A percentile compares a stretch with the other conserved stretches of the same genome.
phyloP scores from a whole-genome alignment of 495 filamentous ascomycete genomes.

The Corynascus novoguineensis region DNA sequence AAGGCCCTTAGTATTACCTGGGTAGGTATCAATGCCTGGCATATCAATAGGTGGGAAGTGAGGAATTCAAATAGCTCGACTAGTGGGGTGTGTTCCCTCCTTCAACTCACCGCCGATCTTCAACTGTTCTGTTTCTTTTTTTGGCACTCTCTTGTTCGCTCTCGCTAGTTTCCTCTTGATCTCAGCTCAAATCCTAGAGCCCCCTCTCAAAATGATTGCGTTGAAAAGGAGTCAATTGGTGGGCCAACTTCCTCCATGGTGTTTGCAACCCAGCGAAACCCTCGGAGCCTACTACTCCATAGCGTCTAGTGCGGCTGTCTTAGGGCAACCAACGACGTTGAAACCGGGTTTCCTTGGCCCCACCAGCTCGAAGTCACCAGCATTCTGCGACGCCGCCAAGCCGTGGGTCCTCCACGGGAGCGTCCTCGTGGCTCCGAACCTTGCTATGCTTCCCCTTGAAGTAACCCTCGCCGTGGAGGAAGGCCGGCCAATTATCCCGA shows the following conservation, averaged over 20 bases:
- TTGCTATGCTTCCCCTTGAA: conserved; percentile 11
- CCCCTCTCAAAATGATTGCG: neutral
- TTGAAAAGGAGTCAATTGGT: conserved; percentile 5
- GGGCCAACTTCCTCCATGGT: neutral
- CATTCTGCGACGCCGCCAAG: conserved; percentile 11
- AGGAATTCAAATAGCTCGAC: too few species aligned
- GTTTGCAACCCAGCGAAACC: neutral
- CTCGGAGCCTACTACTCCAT: conserved; percentile 14
- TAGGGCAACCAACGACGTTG: neutral
- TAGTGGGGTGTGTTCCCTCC: too few species aligned
- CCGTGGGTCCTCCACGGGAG: neutral
- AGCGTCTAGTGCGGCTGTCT: conserved; percentile 8
- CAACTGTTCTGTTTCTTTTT: too few species aligned
- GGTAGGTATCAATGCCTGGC: too few species aligned
- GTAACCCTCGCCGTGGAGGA: conserved; percentile 8
- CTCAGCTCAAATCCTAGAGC: too few species aligned
- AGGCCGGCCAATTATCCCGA: conserved; percentile 15
- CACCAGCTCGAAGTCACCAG: neutral
- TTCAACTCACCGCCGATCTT: too few species aligned
- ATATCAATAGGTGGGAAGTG: too few species aligned
- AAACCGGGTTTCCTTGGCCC: neutral
- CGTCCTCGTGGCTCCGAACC: conserved; percentile 1
- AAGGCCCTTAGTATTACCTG: too few species aligned
- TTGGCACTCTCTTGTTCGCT: too few species aligned
- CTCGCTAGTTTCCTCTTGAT: too few species aligned